Conservation (phyloP, 2,329 filamentous ascomycete genomes). For the Polychaeton citri region DNA sequence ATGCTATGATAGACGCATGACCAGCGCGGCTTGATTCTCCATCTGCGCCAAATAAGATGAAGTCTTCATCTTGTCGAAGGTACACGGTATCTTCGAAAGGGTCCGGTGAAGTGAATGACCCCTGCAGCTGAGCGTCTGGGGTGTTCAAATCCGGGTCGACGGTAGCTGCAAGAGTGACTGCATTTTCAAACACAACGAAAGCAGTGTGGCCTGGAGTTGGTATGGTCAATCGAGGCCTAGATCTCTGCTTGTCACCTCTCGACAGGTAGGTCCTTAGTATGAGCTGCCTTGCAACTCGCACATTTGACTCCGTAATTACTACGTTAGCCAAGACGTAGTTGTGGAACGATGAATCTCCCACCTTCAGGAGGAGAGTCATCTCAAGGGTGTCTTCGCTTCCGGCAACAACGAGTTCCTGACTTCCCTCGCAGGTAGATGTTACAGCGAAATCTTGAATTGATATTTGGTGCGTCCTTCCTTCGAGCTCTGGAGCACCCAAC, state of each 20-base stretch:
- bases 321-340: conserved; percentile 68
- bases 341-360: conserved; percentile 23
- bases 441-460: conserved; percentile 65
- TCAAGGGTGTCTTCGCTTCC: conserved; percentile 13
- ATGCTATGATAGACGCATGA: conserved; percentile 32
- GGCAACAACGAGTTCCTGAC: conserved; percentile 11
- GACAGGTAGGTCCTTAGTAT: conserved; percentile 40
- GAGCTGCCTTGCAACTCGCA: conserved; percentile 36
- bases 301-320: conserved; percentile 41
- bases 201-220: conserved; percentile 69
- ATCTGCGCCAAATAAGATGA: conserved; percentile 37
- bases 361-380: conserved; percentile 16
- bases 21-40: conserved; percentile 30
- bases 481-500: conserved; percentile 34
- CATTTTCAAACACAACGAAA: conserved; percentile 67
- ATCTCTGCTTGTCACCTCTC: conserved; percentile 21
- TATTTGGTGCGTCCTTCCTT: conserved; percentile 15
- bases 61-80: conserved; percentile 44
- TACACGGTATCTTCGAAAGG: conserved; percentile 80
- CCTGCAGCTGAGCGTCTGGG: conserved; percentile 64
- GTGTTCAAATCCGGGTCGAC: conserved; percentile 48
- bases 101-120: conserved; percentile 48
- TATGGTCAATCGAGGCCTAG: conserved; percentile 56
- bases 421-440: conserved; percentile 4
- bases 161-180: conserved; percentile 65